Conservation (phyloP, 164 flowering plant species). For the Vitis labrusca region DNA sequence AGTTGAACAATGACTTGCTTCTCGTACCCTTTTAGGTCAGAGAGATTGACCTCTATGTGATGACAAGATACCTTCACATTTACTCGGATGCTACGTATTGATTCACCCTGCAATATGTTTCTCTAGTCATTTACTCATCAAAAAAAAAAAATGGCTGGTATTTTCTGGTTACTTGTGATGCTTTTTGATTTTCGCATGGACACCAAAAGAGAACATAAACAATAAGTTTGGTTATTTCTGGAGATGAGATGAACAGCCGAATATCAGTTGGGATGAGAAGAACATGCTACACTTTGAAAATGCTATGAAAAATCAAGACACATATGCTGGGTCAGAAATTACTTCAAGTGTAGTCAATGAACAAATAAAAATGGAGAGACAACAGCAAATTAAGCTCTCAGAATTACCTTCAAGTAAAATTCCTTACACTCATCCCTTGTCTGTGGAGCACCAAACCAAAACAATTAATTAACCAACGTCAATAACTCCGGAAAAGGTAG, state of each 20-base stretch:
- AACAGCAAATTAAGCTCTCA: not conserved
- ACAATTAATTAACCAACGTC: not conserved
- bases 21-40: slow-evolving; percentile 65
- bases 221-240: not conserved
- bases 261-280: not conserved
- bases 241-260: not conserved
- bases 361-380: too few species aligned
- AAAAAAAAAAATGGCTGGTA: too few species aligned
- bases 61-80: slow-evolving; percentile 43
- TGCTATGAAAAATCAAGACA: too few species aligned
- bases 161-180: too few species aligned
- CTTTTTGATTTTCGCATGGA: too few species aligned
- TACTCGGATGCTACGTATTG: slow-evolving; percentile 36
- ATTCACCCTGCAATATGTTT: slow-evolving; percentile 50
- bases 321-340: too few species aligned
- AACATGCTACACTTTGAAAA: not conserved
- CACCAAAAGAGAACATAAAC: too few species aligned
- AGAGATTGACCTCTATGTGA: slow-evolving; percentile 60
- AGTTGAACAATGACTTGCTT: slow-evolving; percentile 59
- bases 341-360: too few species aligned
- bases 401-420: slow-evolving; percentile 53
- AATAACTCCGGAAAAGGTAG: not conserved
- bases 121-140: not conserved
- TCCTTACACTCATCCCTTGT: slow-evolving; percentile 39
- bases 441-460: slow-evolving; percentile 23